Base-by-base conservation (phyloP, 2,329 filamentous ascomycete species). In the Coleophoma cylindrospora region DNA sequence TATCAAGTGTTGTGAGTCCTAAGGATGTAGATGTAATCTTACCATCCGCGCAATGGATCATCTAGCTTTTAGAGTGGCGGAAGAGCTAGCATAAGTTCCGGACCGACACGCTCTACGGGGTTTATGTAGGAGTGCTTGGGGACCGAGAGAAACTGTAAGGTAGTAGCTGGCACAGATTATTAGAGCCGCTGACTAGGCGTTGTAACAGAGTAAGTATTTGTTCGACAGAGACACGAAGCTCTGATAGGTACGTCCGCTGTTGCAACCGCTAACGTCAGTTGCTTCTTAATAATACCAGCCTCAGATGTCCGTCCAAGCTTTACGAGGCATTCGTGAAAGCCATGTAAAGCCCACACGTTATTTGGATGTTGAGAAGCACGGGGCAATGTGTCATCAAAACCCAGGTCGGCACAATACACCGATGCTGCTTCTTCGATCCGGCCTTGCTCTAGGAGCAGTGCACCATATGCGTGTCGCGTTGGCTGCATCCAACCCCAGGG, bases 401-500 rank as follows among this genome's bases (percentile, higher is more conserved):
- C 84, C 13, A 87, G 63, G 58, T 87, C 83, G 0, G 80, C 81
- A 17, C 66, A 69, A 55, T 87, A 88, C 1, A 82, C 74, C 1
- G 62, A 70, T 2, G 74, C 66, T 0, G 84, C 83, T 45, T 84
- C 71, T 21, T 77, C 72, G 0, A 78, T 68, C n/a, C 69, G 69
- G 0, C 77, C 80, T 59, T 86, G 84, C 61, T 90, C 86, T 12
- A 88, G 71, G 32, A 88, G 63, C 3, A 91, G 70, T 0, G 86
- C 86, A 1, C 82, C 86, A 46, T 84, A 84, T 0, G 86, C 86
- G 64, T 90, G 86, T 3, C 85, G 73, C 0, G 81, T 79, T 0
- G 86, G 86, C 61, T 87, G 83, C 85, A 90, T 89, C 86, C 86
- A 90, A 0, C 83, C 84, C 86, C 86, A 89, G 0, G 87, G 87